Conservation (phyloP, 2,329 filamentous ascomycete genomes). For the Blastomyces gilchristii region DNA sequence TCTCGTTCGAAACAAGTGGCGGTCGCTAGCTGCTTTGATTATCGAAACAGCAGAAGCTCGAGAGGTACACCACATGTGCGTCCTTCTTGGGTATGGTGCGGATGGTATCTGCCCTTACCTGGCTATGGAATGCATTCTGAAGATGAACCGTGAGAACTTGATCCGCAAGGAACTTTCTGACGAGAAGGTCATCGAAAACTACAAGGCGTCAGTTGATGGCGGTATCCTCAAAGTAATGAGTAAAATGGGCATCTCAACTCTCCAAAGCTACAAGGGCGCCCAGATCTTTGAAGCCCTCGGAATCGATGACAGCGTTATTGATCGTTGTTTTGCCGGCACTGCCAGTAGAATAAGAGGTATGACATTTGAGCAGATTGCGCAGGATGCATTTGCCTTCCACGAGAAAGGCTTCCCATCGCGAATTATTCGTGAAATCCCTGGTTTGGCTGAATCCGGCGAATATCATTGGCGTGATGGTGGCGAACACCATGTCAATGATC, state of each 20-base stretch:
- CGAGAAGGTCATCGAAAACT: conserved; percentile 80
- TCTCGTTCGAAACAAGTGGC: conserved; percentile 90
- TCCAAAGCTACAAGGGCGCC: conserved; percentile 93
- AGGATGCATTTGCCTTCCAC: conserved; percentile 90
- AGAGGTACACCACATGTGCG: conserved; percentile 97
- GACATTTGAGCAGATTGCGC: conserved; percentile 85
- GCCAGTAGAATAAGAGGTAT: conserved; percentile 89
- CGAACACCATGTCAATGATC: conserved; percentile 91
- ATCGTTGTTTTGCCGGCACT: conserved; percentile 89
- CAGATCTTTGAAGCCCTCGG: conserved; percentile 96
- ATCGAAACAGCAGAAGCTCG: conserved; percentile 91
- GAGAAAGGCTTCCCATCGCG: conserved; percentile 83
- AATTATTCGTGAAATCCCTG: conserved; percentile 63
- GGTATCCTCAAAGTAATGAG: conserved; percentile 98
- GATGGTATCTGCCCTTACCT: conserved; percentile 93
- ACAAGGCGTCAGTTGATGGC: conserved; percentile 92
- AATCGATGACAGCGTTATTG: conserved; percentile 82
- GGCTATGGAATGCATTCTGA: conserved; percentile 90
- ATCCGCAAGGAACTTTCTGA: conserved; percentile 82
- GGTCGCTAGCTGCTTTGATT: conserved; percentile 74
- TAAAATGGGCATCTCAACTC: conserved; percentile 97
- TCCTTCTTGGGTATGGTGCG: conserved; percentile 89
- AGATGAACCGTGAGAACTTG: conserved; percentile 86
- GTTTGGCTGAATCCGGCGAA: conserved; percentile 83
- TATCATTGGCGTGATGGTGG: conserved; percentile 98